Evolutionary conservation across 345 rosid species (phyloP), one percentile per base, ranked within the genome.

Genomic region (Euphorbia peplus): DNA sequence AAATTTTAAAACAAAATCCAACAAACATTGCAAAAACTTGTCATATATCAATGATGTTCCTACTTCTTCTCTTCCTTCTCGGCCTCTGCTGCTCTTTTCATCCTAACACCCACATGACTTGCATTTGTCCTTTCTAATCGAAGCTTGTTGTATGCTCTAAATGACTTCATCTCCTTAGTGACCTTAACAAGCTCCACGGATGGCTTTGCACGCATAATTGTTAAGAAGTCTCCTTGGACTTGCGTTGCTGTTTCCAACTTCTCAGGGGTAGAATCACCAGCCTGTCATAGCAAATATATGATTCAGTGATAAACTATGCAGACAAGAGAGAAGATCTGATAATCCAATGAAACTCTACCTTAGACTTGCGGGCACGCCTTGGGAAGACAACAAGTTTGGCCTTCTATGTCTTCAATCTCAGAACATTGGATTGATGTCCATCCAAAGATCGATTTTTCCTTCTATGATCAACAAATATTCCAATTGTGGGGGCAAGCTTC

Each of bases 51-150:
- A n/a, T n/a, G n/a, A n/a, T n/a, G n/a, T n/a, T n/a, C 2, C 73
- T 83, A 92, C 87, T 92, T 92, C 86, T 92, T 92, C 35, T 88
- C 96, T 71, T 92, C 98, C 72, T 90, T 92, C 83, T 83, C 96
- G 0, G 95, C 98, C 67, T 92, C 98, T 0, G 96, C 90, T 0
- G 98, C 98, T 81, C 75, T 87, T 78, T 92, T 92, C 82, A 83
- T 15, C 69, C 95, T 87, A 1, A 71, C 84, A 63, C 96, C 96
- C 12, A 83, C 28, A 56, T 90, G 95, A n/a, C 91, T 88, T 29
- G 58, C 56, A 22, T 87, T 88, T 24, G 35, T 78, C 1, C 91
- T 75, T 83, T 92, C 96, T 0, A 86, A 53, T 0, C 93, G 81
- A 7, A 92, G 64, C 84, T 92, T 92, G 81, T 91, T 76, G 19